Conservation (phyloP, 108 stramenopile genomes). For the Cyclostephanos tholiformis region DNA sequence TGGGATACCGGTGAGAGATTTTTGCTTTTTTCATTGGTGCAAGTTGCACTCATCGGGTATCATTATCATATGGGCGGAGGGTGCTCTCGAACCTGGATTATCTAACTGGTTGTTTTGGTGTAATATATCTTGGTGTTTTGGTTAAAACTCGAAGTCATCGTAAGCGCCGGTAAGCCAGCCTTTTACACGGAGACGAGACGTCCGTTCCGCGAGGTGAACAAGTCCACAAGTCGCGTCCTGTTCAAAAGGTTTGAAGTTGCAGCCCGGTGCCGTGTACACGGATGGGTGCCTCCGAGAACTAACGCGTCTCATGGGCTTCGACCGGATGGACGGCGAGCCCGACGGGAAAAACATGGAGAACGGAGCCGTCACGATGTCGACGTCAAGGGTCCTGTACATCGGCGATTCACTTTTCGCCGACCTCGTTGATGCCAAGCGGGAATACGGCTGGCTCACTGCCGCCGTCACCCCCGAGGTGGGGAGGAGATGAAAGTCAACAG, state of each 20-base stretch:
- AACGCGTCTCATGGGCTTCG: too few species aligned
- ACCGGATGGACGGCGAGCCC: too few species aligned
- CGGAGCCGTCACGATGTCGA: conserved; percentile 45
- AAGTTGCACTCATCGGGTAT: too few species aligned
- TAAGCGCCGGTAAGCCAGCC: conserved; percentile 87
- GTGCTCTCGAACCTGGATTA: too few species aligned
- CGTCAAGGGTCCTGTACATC: conserved; percentile 85
- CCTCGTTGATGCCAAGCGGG: conserved; percentile 94
- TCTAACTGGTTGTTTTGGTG: too few species aligned
- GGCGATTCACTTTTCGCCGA: conserved; percentile 98
- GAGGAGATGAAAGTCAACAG: conserved; percentile 68
- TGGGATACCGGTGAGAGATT: conserved; percentile 81
- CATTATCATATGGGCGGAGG: too few species aligned
- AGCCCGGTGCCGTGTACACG: not conserved
- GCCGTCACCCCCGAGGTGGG: conserved; percentile 86
- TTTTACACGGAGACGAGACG: conserved; percentile 87
- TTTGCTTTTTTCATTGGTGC: too few species aligned
- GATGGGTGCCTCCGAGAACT: conserved; percentile 71
- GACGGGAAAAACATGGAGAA: conserved; percentile 20
- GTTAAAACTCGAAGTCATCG: too few species aligned
- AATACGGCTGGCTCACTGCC: conserved; percentile 91
- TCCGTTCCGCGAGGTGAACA: conserved; percentile 88
- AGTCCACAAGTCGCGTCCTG: conserved; percentile 56
- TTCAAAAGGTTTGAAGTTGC: conserved; percentile 61
- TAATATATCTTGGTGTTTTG: too few species aligned